Conservation (phyloP, 2,329 filamentous ascomycete species). For the Fusarium burgessii region DNA sequence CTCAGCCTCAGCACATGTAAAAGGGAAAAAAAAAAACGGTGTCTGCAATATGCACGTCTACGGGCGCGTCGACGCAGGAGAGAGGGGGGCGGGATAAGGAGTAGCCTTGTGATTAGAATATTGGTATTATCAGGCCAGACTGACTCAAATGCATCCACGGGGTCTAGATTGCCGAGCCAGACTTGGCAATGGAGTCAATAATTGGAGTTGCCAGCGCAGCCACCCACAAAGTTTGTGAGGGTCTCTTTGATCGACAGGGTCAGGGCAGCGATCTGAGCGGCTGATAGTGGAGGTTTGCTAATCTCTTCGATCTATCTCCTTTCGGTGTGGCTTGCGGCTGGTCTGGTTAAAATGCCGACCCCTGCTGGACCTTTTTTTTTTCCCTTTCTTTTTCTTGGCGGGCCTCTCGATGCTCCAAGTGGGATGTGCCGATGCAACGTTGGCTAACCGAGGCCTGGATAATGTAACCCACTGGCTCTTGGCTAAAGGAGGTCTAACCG, state of each 20-base stretch:
- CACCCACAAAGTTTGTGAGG: not conserved
- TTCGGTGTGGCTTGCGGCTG: conserved; percentile 2
- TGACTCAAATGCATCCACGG: not conserved
- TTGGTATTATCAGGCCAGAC: conserved; percentile 11
- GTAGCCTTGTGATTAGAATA: conserved; percentile 15
- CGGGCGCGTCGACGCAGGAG: conserved; percentile 26
- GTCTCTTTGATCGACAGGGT: conserved; percentile 4
- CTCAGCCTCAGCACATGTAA: no score
- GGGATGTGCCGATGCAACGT: not conserved
- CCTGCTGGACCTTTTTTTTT: not conserved
- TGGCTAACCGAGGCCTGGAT: conserved; percentile 4
- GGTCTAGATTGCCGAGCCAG: conserved; percentile 16
- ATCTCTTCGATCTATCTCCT: not conserved
- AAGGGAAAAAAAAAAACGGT: not conserved
- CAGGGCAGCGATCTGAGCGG: not conserved
- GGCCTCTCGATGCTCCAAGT: not conserved
- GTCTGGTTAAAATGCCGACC: not conserved
- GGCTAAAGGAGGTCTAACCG: not conserved
- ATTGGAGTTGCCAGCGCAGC: not conserved
- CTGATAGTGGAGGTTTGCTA: not conserved
- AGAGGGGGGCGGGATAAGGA: not conserved
- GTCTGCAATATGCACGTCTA: conserved; percentile 33
- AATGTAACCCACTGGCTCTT: conserved; percentile 3
- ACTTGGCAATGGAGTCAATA: conserved; percentile 9
- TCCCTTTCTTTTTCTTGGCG: not conserved